Conservation (phyloP, 164 flowering plant genomes). For the Cinnamomum micranthum region DNA sequence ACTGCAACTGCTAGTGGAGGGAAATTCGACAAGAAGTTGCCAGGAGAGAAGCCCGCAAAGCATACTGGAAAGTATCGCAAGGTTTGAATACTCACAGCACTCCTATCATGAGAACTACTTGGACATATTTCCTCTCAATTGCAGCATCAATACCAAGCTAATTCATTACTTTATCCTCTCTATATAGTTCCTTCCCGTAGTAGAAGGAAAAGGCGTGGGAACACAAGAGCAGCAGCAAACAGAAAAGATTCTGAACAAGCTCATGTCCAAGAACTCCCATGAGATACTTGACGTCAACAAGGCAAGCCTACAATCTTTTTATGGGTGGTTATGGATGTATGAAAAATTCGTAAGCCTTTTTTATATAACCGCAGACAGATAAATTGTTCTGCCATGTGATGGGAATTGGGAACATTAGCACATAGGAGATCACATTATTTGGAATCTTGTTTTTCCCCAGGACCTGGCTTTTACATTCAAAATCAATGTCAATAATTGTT, state of each 20-base stretch:
- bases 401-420: too few relatives aligned
- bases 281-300: slow-evolving; percentile 73
- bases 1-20: slow-evolving; percentile 96
- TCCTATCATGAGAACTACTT: slow-evolving; percentile 2
- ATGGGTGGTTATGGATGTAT: neutral
- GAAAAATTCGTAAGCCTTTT: too few relatives aligned
- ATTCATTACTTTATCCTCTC: slow-evolving; percentile 5
- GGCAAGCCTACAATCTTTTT: slow-evolving; percentile 31
- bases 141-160: too few relatives aligned
- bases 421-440: too few relatives aligned
- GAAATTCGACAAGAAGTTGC: slow-evolving; percentile 87
- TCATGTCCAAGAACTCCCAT: slow-evolving; percentile 73
- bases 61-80: slow-evolving; percentile 78
- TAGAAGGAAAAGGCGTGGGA: slow-evolving; percentile 70
- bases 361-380: too few relatives aligned
- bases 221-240: slow-evolving; percentile 68
- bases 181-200: slow-evolving; percentile 61
- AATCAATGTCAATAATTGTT: neutral
- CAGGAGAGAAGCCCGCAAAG: slow-evolving; percentile 82
- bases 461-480: neutral
- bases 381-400: too few relatives aligned
- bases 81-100: slow-evolving; percentile 34
- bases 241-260: slow-evolving; percentile 72
- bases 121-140: neutral
- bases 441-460: neutral